Percentiles rank a stretch among this genome's conserved stretches.
These are phyloP conservation scores for Coemansia javaensis DNA, from an alignment of 192 early-diverging fungal genomes.

Conservation along the genomic window DNA sequence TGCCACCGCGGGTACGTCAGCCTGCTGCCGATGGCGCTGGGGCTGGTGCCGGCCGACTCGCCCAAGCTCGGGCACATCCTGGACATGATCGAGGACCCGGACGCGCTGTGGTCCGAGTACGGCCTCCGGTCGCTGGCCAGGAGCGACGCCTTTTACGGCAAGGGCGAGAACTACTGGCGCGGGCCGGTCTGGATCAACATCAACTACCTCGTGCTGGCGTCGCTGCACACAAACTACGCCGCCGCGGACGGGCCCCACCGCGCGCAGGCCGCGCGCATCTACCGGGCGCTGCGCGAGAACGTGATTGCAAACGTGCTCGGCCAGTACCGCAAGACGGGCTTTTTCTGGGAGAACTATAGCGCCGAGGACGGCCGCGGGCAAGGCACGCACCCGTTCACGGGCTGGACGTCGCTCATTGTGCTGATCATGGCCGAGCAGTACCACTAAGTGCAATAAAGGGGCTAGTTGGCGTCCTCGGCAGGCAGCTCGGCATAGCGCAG, in stretches of 20 bases:
- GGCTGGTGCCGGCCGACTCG: slow-evolving; percentile 64
- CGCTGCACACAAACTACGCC: slow-evolving; percentile 65
- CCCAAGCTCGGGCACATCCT: slow-evolving; percentile 66
- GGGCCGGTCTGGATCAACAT: slow-evolving; percentile 92
- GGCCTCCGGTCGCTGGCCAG: slow-evolving; percentile 67
- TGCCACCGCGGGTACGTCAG: slow-evolving; percentile 54
- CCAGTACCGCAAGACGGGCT: slow-evolving; percentile 72
- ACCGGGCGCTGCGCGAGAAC: slow-evolving; percentile 67
- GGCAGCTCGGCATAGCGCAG: slow-evolving; percentile 59
- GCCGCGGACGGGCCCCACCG: slow-evolving; percentile 61
- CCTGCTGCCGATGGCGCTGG: slow-evolving; percentile 79
- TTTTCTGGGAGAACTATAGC: slow-evolving; percentile 91
- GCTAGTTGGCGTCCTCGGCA: slow-evolving; percentile 5
- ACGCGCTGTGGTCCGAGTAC: slow-evolving; percentile 78
- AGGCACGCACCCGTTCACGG: slow-evolving; percentile 91
- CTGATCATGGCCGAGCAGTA: slow-evolving; percentile 85
- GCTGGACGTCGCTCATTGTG: slow-evolving; percentile 82
- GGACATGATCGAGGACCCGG: slow-evolving; percentile 70
- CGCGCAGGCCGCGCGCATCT: slow-evolving; percentile 64
- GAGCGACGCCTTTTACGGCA: slow-evolving; percentile 60
- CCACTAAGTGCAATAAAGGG: neutral
- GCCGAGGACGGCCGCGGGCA: slow-evolving; percentile 65
- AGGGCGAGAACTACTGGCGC: slow-evolving; percentile 92
- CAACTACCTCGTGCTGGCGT: slow-evolving; percentile 76
- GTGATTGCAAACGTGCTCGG: slow-evolving; percentile 69